Percentiles rank a stretch among this genome's conserved stretches.
phyloP scores from a whole-genome alignment of 2,329 filamentous ascomycete species.

The Graphilbum sp. region DNA sequence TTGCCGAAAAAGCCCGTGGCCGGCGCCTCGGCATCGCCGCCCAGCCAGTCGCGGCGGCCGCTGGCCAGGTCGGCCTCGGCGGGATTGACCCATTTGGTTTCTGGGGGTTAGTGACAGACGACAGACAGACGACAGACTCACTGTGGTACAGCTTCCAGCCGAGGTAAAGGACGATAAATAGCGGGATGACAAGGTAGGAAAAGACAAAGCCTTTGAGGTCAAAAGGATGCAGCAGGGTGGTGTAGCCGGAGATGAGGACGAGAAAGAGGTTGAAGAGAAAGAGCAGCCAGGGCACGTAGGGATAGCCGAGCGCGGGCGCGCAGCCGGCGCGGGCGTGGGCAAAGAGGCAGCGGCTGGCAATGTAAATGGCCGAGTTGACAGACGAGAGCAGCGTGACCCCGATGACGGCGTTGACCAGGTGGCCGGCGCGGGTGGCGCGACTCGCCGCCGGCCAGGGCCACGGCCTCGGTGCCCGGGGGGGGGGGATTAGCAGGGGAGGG shows the following conservation, averaged over 20 bases:
- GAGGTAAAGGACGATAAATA: conserved; percentile 42
- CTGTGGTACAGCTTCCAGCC: conserved; percentile 39
- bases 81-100: conserved; percentile 26
- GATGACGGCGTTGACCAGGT: conserved; percentile 66
- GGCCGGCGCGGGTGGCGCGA: conserved; percentile 56
- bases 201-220: conserved; percentile 43
- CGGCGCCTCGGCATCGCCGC: background rate
- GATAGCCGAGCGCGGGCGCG: conserved; percentile 47
- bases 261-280: conserved; percentile 48
- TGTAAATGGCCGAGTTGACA: conserved; percentile 63
- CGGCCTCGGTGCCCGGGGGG: conserved; percentile 48
- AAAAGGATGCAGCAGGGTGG: conserved; percentile 46
- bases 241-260: conserved; percentile 52
- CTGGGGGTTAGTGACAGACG: background rate
- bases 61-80: conserved; percentile 36
- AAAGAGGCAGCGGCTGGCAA: conserved; percentile 56
- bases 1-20: background rate
- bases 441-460: conserved; percentile 57
- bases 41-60: conserved; percentile 29
- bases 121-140: conserved; percentile 11
- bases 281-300: conserved; percentile 48
- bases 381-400: conserved; percentile 56
- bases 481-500: conserved; percentile 20
- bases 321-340: conserved; percentile 62
- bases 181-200: conserved; percentile 46